phyloP scores from a whole-genome alignment of 306 rosid genomes.

The Prunus padus region DNA sequence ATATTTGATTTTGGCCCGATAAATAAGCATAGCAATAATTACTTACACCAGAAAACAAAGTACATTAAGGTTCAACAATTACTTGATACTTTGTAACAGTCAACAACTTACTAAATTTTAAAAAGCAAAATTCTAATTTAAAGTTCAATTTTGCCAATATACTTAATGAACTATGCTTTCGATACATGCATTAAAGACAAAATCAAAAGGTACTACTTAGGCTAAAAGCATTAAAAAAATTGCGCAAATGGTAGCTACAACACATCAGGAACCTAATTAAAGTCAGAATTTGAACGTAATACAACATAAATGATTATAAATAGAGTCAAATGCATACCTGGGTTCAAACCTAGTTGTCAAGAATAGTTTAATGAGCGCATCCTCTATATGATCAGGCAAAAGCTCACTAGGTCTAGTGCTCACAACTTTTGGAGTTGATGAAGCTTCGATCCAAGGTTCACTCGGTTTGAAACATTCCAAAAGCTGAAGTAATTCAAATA shows the following conservation, averaged over 20 bases:
- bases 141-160: neutral
- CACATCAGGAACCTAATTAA: neutral
- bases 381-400: slow-evolving; percentile 43
- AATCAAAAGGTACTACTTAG: neutral
- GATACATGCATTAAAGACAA: neutral
- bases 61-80: neutral
- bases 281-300: neutral
- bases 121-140: neutral
- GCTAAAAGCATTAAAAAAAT: neutral
- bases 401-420: slow-evolving; percentile 28
- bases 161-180: neutral
- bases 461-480: slow-evolving; percentile 49
- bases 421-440: neutral
- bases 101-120: neutral
- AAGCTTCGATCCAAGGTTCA: slow-evolving; percentile 61
- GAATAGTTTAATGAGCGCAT: slow-evolving; percentile 52
- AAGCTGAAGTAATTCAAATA: slow-evolving; percentile 56
- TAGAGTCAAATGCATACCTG: slow-evolving; percentile 43
- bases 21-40: neutral
- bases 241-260: neutral
- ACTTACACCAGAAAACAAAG: neutral
- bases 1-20: neutral
- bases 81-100: slow-evolving; percentile 12
- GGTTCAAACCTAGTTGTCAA: slow-evolving; percentile 59
- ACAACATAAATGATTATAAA: neutral